Base-by-base conservation (phyloP, 2,329 filamentous ascomycete species). In the Penicillium thymicola region DNA sequence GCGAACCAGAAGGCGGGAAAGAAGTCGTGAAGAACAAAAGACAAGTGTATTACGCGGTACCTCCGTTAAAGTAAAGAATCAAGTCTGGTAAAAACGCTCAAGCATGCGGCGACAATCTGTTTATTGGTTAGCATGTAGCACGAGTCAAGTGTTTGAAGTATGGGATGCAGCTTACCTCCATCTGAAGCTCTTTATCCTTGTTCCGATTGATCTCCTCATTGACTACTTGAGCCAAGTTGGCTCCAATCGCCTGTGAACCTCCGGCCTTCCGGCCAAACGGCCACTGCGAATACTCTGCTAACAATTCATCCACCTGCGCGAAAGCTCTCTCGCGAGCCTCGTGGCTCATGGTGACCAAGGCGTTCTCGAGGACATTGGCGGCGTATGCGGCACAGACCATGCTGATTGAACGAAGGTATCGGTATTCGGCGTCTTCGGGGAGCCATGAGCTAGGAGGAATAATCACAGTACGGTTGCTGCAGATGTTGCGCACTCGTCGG, bases 311-410 rank as follows among this genome's bases (percentile, higher is more conserved):
- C 18, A 96, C 96, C 79, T 97, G 93, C 40, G 92, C 91, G 75
- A 97, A 99, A 5, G 94, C 93, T 65, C 93, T 83, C 78, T 99
- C 94, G 66, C 94, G 83, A 54, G 93, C 88, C 79, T 99, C 94
- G 72, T 97, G 94, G 65, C 92, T 91, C 61, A 99, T 85, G 14
- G 90, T 95, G 55, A 90, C 90, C 68, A 99, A 80, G n/a, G 93
- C 94, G 72, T 99, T 99, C 79, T 99, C 94, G 57, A 99, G 84
- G 28, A 99, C 94, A 70, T 99, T 99, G 60, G 94, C 94, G 44
- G 94, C 94, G 76, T 99, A 97, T 44, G 94, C 93, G 50, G 93
- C 94, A 78, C 94, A 99, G 52, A 99, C 91, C 92, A 99, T 96
- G 67, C 89, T 83, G 64, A 99, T 86, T 45, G 94, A 97, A 66